Percentiles rank a stretch among this genome's conserved stretches.
Conservation (phyloP, 768 basidiomycete species). For the Hygrocybe coccinea region DNA sequence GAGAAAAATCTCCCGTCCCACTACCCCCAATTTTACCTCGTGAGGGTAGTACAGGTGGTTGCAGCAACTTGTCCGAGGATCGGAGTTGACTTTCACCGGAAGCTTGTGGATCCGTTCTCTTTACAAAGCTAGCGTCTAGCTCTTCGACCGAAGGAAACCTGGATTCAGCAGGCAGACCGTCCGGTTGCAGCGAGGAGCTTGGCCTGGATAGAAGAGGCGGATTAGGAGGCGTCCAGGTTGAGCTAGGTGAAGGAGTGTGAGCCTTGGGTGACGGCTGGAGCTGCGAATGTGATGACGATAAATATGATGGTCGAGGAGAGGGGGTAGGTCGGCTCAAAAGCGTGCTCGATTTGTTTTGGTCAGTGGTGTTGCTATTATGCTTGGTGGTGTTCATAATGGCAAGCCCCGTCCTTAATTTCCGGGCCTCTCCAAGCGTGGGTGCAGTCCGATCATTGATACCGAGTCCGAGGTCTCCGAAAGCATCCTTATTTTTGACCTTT, state of each 20-base stretch:
- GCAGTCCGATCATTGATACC: conserved; percentile 39
- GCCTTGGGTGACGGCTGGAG: conserved; percentile 8
- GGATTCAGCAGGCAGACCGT: conserved; percentile 54
- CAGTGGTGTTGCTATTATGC: conserved; percentile 13
- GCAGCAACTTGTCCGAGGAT: conserved; percentile 2
- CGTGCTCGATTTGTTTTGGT: conserved; percentile 1
- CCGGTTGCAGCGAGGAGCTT: conserved; percentile 30
- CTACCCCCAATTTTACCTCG: conserved; percentile 9
- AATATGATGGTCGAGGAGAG: conserved; percentile 12
- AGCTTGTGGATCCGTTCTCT: background rate
- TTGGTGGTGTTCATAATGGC: conserved; percentile 44
- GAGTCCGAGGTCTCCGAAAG: conserved; percentile 72
- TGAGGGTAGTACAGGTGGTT: conserved; percentile 5
- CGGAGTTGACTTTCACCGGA: background rate
- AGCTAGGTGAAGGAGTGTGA: conserved; percentile 14
- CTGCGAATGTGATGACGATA: conserved; percentile 13
- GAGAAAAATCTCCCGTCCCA: conserved; percentile 17
- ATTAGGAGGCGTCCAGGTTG: conserved; percentile 30
- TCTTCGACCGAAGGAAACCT: conserved; percentile 88
- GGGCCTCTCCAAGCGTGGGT: conserved; percentile 72
- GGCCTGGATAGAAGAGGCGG: conserved; percentile 26
- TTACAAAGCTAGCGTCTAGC: conserved; percentile 54
- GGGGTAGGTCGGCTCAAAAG: conserved; percentile 5
- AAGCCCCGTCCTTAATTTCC: conserved; percentile 65
- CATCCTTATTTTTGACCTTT: conserved; percentile 51